Evolutionary conservation across 139 green algal species (phyloP).

Genomic region (Trebouxia sp.): DNA sequence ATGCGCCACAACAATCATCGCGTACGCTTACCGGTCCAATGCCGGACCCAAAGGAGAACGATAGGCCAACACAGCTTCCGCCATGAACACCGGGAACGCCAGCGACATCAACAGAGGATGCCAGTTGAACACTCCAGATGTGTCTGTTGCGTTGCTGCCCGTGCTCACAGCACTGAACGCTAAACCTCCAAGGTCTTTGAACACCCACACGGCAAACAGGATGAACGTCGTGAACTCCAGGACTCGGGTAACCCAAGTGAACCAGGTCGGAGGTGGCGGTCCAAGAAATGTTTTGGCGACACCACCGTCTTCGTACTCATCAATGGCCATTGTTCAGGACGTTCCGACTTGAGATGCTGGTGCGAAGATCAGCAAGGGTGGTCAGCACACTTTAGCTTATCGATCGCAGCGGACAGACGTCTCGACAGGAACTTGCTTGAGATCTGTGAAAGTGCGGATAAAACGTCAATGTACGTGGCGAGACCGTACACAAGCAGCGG

Average conservation of each 20-base stretch:
- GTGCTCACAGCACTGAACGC: neutral
- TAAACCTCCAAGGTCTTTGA: slow-evolving; percentile 33
- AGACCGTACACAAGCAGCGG: too few relatives aligned
- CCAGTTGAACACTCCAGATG: slow-evolving; percentile 76
- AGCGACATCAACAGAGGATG: slow-evolving; percentile 72
- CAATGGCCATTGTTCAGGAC: neutral
- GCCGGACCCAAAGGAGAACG: slow-evolving; percentile 37
- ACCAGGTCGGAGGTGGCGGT: neutral
- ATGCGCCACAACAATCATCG: too few relatives aligned
- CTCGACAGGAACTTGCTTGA: too few relatives aligned
- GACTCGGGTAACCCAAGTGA: slow-evolving; percentile 11
- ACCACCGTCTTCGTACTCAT: slow-evolving; percentile 14
- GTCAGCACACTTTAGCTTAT: too few relatives aligned
- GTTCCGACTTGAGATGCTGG: neutral
- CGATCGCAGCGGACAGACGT: too few relatives aligned
- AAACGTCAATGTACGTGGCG: too few relatives aligned
- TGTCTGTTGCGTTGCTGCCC: slow-evolving; percentile 42
- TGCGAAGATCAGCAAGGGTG: too few relatives aligned
- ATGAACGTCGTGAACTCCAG: slow-evolving; percentile 27
- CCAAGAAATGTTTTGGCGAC: slow-evolving; percentile 6
- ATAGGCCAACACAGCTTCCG: slow-evolving; percentile 73
- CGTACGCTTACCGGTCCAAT: slow-evolving; percentile 33
- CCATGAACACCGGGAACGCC: slow-evolving; percentile 72
- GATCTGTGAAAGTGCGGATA: too few relatives aligned
- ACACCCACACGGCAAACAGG: slow-evolving; percentile 33